Conservation (phyloP, 345 rosid species). For the Ceriops tagal region DNA sequence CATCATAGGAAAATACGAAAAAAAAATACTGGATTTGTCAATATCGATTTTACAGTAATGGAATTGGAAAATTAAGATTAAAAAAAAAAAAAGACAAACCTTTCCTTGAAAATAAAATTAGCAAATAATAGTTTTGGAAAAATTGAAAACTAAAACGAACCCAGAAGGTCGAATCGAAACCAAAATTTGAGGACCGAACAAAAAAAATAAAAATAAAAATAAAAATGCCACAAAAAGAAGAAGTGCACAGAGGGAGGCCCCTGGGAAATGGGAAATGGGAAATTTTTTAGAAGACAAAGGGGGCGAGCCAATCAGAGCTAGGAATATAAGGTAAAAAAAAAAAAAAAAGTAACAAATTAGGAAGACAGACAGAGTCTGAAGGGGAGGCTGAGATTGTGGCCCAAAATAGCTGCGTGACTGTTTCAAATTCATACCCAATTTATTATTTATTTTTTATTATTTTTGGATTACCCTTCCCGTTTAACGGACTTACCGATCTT, state of each 20-base stretch:
- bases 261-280: constrained; percentile 1
- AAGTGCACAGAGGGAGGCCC: neutral
- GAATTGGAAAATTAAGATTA: neutral
- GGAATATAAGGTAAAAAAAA: neutral
- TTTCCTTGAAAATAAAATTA: neutral
- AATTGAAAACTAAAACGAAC: neutral
- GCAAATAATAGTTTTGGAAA: neutral
- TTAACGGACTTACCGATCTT: constrained; percentile 20
- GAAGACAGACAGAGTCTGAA: neutral
- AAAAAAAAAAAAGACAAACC: neutral
- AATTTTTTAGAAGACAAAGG: neutral
- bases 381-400: constrained; percentile 22
- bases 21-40: neutral
- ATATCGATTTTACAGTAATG: neutral
- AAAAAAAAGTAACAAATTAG: too few species aligned
- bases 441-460: too few species aligned
- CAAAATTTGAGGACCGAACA: neutral
- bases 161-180: neutral
- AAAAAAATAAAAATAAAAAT: too few species aligned
- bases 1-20: neutral
- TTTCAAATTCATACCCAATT: neutral
- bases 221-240: neutral
- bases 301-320: neutral
- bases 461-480: neutral
- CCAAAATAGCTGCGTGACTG: constrained; percentile 18